A percentile compares a stretch with the other conserved stretches of the same genome.
These are phyloP conservation scores for Lepraria neglecta DNA, from an alignment of 495 filamentous ascomycete genomes.

Conservation along the genomic window DNA sequence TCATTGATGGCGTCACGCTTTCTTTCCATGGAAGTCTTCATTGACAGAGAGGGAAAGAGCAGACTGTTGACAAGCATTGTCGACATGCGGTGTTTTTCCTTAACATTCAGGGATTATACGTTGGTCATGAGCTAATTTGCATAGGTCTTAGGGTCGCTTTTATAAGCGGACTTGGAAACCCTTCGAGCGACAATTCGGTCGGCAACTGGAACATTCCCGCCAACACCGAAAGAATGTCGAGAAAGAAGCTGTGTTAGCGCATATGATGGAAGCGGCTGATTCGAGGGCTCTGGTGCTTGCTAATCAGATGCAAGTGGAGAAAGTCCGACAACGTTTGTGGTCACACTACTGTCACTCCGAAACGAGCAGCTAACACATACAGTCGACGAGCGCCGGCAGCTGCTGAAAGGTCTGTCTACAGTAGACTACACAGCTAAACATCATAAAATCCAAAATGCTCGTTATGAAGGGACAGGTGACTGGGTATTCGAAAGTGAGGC, in stretches of 20 bases:
- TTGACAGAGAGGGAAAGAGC: too few relatives aligned
- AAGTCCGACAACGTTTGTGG: conserved; percentile 13
- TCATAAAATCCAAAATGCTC: conserved; percentile 11
- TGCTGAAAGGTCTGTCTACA: conserved; percentile 18
- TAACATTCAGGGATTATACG: too few relatives aligned
- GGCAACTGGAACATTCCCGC: conserved; percentile 20
- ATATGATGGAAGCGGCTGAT: conserved; percentile 28
- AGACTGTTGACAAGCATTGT: too few relatives aligned
- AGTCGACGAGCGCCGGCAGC: conserved; percentile 18
- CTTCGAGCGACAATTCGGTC: conserved; percentile 27
- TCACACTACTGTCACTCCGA: too few relatives aligned
- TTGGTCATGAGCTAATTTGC: not conserved
- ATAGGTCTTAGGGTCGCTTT: conserved; percentile 5
- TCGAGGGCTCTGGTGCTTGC: conserved; percentile 18
- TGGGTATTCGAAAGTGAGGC: conserved; percentile 19
- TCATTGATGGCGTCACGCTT: too few relatives aligned
- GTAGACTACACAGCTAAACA: conserved; percentile 21
- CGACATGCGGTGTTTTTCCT: too few relatives aligned
- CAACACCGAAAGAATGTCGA: conserved; percentile 26
- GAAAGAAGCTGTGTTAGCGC: conserved; percentile 25
- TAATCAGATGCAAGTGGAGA: conserved; percentile 18
- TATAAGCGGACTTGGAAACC: conserved; percentile 24
- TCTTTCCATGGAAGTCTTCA: too few relatives aligned
- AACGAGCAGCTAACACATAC: not conserved
- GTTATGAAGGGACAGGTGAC: conserved; percentile 20